Evolutionary conservation across 2,329 filamentous ascomycete species (phyloP).

Genomic region (Alternaria postmessia): DNA sequence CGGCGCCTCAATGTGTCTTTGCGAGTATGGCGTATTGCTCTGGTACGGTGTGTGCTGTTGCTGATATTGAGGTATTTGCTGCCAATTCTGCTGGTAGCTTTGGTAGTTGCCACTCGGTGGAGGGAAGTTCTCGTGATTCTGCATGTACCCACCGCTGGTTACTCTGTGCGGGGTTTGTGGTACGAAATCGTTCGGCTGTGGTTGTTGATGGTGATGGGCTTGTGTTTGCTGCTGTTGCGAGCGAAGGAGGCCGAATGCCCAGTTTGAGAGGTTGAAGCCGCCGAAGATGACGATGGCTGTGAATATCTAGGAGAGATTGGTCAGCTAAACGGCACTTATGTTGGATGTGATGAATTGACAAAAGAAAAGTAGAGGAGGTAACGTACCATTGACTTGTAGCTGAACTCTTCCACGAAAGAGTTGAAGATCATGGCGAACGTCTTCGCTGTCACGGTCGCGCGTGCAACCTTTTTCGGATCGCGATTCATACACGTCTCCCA

Average conservation of each 20-base stretch:
- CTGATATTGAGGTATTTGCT: constrained; percentile 11
- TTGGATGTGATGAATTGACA: neutral
- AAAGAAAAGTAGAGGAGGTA: constrained; percentile 9
- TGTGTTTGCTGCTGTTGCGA: constrained; percentile 42
- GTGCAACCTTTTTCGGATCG: constrained; percentile 78
- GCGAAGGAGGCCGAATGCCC: constrained; percentile 66
- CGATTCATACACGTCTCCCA: constrained; percentile 91
- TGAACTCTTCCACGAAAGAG: constrained; percentile 89
- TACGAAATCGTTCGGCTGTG: constrained; percentile 28
- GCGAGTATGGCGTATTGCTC: constrained; percentile 15
- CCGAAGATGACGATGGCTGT: constrained; percentile 58
- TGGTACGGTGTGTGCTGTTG: constrained; percentile 30
- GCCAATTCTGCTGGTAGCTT: constrained; percentile 26
- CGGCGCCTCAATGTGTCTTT: constrained; percentile 30
- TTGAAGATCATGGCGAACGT: constrained; percentile 95
- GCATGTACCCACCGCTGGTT: neutral
- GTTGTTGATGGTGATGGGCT: constrained; percentile 16
- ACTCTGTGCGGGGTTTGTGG: constrained; percentile 45
- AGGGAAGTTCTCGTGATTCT: neutral
- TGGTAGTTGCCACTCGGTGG: constrained; percentile 6
- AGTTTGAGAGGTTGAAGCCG: constrained; percentile 65
- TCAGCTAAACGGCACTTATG: constrained; percentile 14
- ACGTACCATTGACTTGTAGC: constrained; percentile 77
- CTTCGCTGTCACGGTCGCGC: constrained; percentile 81
- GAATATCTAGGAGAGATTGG: constrained; percentile 53